Percentiles rank a stretch among this genome's conserved stretches.
These are phyloP conservation scores for Geotrichum macrosporum DNA, from an alignment of 1,139 yeast genomes.

Conservation along the genomic window DNA sequence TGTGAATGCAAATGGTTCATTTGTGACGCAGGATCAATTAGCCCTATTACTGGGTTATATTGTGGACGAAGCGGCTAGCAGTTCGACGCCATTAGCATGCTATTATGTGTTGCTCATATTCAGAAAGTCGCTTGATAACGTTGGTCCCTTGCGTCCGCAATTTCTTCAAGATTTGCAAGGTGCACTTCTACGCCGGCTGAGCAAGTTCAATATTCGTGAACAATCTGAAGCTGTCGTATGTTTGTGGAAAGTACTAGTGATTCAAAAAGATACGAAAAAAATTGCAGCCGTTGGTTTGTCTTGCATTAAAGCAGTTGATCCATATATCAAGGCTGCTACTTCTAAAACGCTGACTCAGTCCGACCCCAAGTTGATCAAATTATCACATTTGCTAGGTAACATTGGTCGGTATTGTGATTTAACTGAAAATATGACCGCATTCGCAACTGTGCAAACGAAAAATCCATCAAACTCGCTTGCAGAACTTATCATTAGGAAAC, in stretches of 20 bases:
- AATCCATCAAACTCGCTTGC: slow-evolving; percentile 46
- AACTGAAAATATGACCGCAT: slow-evolving; percentile 39
- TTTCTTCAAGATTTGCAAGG: slow-evolving; percentile 52
- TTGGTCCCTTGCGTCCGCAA: slow-evolving; percentile 46
- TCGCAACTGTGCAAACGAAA: slow-evolving; percentile 43
- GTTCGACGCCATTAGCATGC: slow-evolving; percentile 40
- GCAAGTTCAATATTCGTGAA: slow-evolving; percentile 56
- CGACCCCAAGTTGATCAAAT: slow-evolving; percentile 51
- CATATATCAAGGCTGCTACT: slow-evolving; percentile 38
- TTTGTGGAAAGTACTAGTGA: slow-evolving; percentile 51
- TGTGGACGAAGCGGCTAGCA: slow-evolving; percentile 44
- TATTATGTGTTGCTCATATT: slow-evolving; percentile 53
- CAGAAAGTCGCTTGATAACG: slow-evolving; percentile 45
- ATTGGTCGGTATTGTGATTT: slow-evolving; percentile 66
- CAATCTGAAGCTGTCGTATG: slow-evolving; percentile 68
- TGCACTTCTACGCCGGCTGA: slow-evolving; percentile 50
- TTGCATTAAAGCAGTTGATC: slow-evolving; percentile 49
- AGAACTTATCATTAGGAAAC: slow-evolving; percentile 52
- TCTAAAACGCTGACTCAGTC: slow-evolving; percentile 28
- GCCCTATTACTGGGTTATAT: slow-evolving; percentile 56
- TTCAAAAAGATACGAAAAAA: slow-evolving; percentile 46
- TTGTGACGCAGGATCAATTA: slow-evolving; percentile 63
- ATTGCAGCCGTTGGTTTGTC: slow-evolving; percentile 60
- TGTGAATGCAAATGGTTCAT: slow-evolving; percentile 47
- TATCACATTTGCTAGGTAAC: slow-evolving; percentile 60